Percentiles rank a stretch among this genome's conserved stretches.
These are phyloP conservation scores for Tephrocybe sp. DNA, from an alignment of 768 basidiomycete species.

Conservation along the genomic window DNA sequence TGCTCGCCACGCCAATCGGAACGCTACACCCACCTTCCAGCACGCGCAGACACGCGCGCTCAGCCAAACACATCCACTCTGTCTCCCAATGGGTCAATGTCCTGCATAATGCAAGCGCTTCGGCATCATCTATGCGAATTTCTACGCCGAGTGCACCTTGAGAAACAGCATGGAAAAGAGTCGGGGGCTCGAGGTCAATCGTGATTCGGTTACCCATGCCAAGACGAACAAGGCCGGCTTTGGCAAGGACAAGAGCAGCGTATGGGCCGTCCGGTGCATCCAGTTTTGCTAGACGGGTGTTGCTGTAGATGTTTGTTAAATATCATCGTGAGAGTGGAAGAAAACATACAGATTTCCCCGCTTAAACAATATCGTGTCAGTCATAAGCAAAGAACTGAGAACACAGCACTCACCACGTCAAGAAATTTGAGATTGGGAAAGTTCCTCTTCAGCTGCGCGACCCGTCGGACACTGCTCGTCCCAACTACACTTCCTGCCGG, in stretches of 20 bases:
- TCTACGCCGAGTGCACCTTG: conserved; percentile 93
- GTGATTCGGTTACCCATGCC: conserved; percentile 76
- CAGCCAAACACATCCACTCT: conserved; percentile 74
- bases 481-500: conserved; percentile 91
- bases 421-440: conserved; percentile 77
- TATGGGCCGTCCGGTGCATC: conserved; percentile 80
- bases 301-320: conserved; percentile 39
- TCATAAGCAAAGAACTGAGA: background rate
- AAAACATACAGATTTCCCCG: conserved; percentile 79
- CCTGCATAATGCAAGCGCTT: conserved; percentile 60
- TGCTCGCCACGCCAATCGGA: conserved; percentile 80
- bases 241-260: conserved; percentile 88
- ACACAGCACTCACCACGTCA: conserved; percentile 71
- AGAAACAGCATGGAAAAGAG: conserved; percentile 85
- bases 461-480: conserved; percentile 89
- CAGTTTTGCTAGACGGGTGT: conserved; percentile 89
- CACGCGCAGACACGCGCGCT: conserved; percentile 83
- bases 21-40: conserved; percentile 98
- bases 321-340: conserved; percentile 2
- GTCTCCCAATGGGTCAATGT: conserved; percentile 75
- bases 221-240: conserved; percentile 85
- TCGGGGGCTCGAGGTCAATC: conserved; percentile 67
- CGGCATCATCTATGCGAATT: conserved; percentile 64
- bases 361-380: conserved; percentile 30
- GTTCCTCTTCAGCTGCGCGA: conserved; percentile 82